Evolutionary conservation across 2,329 filamentous ascomycete species (phyloP).

Genomic region (Aureobasidium sp.): DNA sequence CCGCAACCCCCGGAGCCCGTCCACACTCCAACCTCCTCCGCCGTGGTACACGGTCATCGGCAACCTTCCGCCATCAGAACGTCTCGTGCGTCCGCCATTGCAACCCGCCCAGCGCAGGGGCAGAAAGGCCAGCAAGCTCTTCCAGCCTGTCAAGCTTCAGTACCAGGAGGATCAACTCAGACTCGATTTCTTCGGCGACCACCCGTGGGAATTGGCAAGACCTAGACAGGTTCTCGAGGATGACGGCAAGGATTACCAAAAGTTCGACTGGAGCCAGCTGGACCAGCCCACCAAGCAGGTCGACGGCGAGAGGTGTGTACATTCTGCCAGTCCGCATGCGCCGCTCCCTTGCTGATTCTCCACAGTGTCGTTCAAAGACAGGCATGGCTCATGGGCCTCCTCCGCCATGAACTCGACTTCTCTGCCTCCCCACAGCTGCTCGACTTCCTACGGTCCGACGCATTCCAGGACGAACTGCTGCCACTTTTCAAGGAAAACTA

Average conservation of each 20-base stretch:
- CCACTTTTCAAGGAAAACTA: background rate
- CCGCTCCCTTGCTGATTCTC: background rate
- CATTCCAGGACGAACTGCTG: background rate
- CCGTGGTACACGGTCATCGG: conserved; percentile 51
- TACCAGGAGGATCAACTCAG: conserved; percentile 82
- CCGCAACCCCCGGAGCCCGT: background rate
- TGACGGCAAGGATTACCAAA: conserved; percentile 71
- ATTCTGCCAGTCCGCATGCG: background rate
- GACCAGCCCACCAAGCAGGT: conserved; percentile 67
- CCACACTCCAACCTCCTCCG: conserved; percentile 33
- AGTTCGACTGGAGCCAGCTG: conserved; percentile 69
- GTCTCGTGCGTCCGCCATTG: conserved; percentile 47
- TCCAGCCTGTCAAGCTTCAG: conserved; percentile 65
- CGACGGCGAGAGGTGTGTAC: conserved; percentile 69
- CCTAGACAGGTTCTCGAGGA: conserved; percentile 78
- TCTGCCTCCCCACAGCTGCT: background rate
- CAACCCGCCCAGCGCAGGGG: conserved; percentile 43
- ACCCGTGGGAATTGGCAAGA: conserved; percentile 93
- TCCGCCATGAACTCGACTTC: conserved; percentile 11
- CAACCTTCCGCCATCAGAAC: conserved; percentile 52
- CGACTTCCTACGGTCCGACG: background rate
- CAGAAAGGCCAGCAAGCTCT: conserved; percentile 65
- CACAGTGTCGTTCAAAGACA: conserved; percentile 85
- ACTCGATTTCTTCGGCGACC: conserved; percentile 77
- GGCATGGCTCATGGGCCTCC: conserved; percentile 60